Conservation (phyloP, 148 eudicot genomes). For the Agrostemma githago region DNA sequence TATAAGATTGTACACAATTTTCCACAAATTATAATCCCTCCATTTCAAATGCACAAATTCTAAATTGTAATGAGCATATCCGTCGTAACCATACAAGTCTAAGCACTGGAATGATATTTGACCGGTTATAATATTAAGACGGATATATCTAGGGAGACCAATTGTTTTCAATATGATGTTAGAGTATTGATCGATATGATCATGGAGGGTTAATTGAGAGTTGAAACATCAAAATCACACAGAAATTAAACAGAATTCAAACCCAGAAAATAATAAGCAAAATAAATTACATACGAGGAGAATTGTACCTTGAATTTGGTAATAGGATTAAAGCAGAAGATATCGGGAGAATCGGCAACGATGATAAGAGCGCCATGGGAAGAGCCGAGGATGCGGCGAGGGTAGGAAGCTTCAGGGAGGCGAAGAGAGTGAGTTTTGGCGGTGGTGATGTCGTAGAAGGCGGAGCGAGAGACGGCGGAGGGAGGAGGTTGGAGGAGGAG, state of each 20-base stretch:
- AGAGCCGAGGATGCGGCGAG: slow-evolving; percentile 58
- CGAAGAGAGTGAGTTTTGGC: slow-evolving; percentile 32
- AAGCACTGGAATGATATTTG: no score
- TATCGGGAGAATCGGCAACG: slow-evolving; percentile 40
- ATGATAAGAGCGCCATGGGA: slow-evolving; percentile 58
- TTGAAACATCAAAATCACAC: no score
- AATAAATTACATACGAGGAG: neutral
- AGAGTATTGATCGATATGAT: no score
- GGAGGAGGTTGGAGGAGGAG: slow-evolving; percentile 38
- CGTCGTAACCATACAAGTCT: no score
- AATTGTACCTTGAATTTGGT: slow-evolving; percentile 27
- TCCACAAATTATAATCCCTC: no score
- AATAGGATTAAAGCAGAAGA: slow-evolving; percentile 57
- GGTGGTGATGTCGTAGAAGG: slow-evolving; percentile 36
- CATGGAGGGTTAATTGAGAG: no score
- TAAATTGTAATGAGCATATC: no score
- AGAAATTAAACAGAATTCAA: neutral
- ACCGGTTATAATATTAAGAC: no score
- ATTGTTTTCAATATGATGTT: no score
- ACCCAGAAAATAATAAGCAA: neutral
- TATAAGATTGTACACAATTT: no score
- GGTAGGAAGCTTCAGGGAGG: slow-evolving; percentile 38
- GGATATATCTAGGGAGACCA: no score
- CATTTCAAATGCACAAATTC: no score
- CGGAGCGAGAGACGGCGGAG: slow-evolving; percentile 19